phyloP scores from a whole-genome alignment of 73 alveolate genomes.

The Paraurostyla sp. region DNA sequence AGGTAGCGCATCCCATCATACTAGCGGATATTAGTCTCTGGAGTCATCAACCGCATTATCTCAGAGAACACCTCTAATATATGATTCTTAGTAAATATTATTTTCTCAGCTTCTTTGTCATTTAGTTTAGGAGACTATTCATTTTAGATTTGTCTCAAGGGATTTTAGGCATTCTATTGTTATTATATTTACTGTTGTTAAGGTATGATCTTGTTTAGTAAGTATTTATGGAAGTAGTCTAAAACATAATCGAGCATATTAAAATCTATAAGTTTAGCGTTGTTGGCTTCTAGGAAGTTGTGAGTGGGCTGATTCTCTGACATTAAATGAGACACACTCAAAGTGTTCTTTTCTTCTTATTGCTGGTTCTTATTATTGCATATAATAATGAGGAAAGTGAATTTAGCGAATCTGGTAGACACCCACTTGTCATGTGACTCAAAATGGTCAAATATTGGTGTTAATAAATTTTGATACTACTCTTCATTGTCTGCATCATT shows the following conservation, averaged over 20 bases:
- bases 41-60: background rate
- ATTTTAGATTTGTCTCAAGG: background rate
- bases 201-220: background rate
- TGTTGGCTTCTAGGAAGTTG: background rate
- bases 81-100: background rate
- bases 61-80: conserved; percentile 19
- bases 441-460: conserved; percentile 33
- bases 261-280: background rate
- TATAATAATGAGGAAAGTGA: conserved; percentile 18
- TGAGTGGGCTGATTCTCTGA: conserved; percentile 46
- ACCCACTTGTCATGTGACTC: conserved; percentile 5
- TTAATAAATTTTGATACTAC: background rate
- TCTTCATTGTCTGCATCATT: conserved; percentile 50
- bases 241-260: conserved; percentile 40
- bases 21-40: conserved; percentile 6
- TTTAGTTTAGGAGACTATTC: background rate
- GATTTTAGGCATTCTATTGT: no score
- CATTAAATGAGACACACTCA: background rate
- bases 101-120: conserved; percentile 9
- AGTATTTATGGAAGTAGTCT: background rate
- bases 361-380: background rate
- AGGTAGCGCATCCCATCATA: background rate
- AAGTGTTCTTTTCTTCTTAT: background rate
- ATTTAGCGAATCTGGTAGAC: conserved; percentile 31
- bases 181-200: no score